Base-by-base conservation (phyloP, 306 rosid species). In the Fragaria vesca region DNA sequence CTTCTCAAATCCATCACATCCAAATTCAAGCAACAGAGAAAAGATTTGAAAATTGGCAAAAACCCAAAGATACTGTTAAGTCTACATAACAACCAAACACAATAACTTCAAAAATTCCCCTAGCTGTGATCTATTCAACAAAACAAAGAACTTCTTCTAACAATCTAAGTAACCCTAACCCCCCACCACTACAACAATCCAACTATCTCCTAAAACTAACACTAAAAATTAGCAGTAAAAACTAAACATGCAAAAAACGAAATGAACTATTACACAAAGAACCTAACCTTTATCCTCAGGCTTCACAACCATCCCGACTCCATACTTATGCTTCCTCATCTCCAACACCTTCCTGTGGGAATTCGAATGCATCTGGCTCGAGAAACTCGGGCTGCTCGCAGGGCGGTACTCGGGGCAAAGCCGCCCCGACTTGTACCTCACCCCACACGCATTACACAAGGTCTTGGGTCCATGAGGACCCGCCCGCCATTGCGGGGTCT, bases 391-490 rank as follows among this genome's bases (percentile, higher is more conserved):
- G 85, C 97, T 89, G 50, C 84, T 85, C 4, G 96, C 96, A 15
- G 96, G 96, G 9, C 97, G 90, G 78, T 93, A 93, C 84, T 93
- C 97, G 5, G 96, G 92, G 72, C 88, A 93, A 32, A 93, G 83
- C 75, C 97, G 73, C 40, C 97, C 97, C 16, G 97, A 90, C 82
- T 93, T 93, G 74, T 45, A 66, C 71, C 97, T 78, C 43, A 90
- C 97, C 24, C 97, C 97, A 71, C 97, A 93, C 8, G 97, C 97
- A 80, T 93, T 91, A 57, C 98, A 93, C 5, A 93, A 90, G 1
- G 95, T 93, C 52, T 93, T 93, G 0, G 94, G 90, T 48, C 98
- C 95, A 3, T 4, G 16, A 0, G 98, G 97, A 13, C 97, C 97
- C 4, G 94, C 87, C 42, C 97, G 86, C 97, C 98, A 93, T 60